Conservation (phyloP, 108 stramenopile species). For the Skeletonema menzelii region DNA sequence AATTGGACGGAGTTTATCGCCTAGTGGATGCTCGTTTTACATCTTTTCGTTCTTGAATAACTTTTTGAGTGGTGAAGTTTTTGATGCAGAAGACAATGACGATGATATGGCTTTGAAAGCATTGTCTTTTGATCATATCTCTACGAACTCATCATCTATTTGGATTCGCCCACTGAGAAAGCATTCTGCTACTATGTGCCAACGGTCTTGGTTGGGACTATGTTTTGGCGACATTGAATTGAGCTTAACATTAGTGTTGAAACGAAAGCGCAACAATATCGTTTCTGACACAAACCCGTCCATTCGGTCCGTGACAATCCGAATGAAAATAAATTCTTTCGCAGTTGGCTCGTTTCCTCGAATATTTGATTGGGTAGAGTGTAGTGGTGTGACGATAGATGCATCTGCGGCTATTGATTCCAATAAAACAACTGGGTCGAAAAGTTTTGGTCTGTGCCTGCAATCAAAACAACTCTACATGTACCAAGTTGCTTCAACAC, state of each 20-base stretch:
- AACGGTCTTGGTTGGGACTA: slow-evolving; percentile 18
- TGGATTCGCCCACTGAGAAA: slow-evolving; percentile 7
- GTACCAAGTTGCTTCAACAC: slow-evolving; percentile 4
- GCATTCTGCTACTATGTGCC: slow-evolving; percentile 4
- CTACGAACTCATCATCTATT: slow-evolving; percentile 28
- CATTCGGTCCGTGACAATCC: slow-evolving; percentile 23
- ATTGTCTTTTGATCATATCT: slow-evolving; percentile 35
- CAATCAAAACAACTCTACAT: slow-evolving; percentile 12
- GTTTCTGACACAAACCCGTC: neutral
- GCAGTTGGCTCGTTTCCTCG: slow-evolving; percentile 26
- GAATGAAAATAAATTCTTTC: slow-evolving; percentile 10
- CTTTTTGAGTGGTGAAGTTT: slow-evolving; percentile 8
- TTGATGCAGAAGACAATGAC: neutral
- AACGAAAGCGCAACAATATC: slow-evolving; percentile 2
- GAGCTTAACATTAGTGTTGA: slow-evolving; percentile 17
- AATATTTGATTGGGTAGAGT: slow-evolving; percentile 14
- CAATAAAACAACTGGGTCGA: neutral
- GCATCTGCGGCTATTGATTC: neutral
- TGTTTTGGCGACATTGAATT: slow-evolving; percentile 29
- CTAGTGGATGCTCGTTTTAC: slow-evolving; percentile 31
- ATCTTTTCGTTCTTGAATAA: slow-evolving; percentile 40
- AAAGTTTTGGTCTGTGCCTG: slow-evolving; percentile 15
- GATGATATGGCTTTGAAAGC: slow-evolving; percentile 20
- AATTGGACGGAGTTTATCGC: slow-evolving; percentile 30
- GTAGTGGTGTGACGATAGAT: slow-evolving; percentile 13